Percentiles rank a stretch among this genome's conserved stretches.
Evolutionary conservation across 495 filamentous ascomycete genomes (phyloP).

Genomic region (Xylaria venustula): DNA sequence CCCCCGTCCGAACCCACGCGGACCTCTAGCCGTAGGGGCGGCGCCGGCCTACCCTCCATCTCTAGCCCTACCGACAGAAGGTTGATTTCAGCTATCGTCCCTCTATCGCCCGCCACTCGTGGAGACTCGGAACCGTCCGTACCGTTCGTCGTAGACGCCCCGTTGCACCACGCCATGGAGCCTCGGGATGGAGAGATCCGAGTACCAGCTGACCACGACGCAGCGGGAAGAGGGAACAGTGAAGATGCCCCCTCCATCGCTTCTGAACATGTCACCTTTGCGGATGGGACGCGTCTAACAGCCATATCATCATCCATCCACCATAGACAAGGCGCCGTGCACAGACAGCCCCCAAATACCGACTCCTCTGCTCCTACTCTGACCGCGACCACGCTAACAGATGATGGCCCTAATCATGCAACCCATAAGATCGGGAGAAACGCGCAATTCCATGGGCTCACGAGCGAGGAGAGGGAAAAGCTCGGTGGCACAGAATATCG

Average conservation of each 20-base stretch:
- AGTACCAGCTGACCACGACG: neutral
- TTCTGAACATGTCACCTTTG: constrained; percentile 26
- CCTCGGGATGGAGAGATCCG: neutral
- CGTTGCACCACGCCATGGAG: neutral
- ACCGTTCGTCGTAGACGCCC: neutral
- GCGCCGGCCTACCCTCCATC: constrained; percentile 14
- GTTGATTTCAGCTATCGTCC: constrained; percentile 16
- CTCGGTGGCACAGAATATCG: constrained; percentile 81
- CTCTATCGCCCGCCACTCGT: neutral
- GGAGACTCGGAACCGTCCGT: neutral
- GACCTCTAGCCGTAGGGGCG: neutral
- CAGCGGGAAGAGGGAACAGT: neutral
- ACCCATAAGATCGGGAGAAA: constrained; percentile 59
- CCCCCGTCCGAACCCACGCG: neutral
- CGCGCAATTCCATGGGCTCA: constrained; percentile 69
- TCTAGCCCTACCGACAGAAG: constrained; percentile 23
- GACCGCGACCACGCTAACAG: neutral
- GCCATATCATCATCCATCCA: constrained; percentile 20
- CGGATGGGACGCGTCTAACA: constrained; percentile 9
- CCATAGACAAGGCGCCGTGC: constrained; percentile 12
- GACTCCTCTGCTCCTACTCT: constrained; percentile 13
- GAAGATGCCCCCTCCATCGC: neutral
- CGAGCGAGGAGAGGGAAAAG: constrained; percentile 63
- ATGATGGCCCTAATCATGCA: constrained; percentile 26
- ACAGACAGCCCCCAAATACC: constrained; percentile 14